These are phyloP conservation scores for Phialophora tarda DNA, from an alignment of 2,329 filamentous ascomycete genomes.

Conservation along the genomic window DNA sequence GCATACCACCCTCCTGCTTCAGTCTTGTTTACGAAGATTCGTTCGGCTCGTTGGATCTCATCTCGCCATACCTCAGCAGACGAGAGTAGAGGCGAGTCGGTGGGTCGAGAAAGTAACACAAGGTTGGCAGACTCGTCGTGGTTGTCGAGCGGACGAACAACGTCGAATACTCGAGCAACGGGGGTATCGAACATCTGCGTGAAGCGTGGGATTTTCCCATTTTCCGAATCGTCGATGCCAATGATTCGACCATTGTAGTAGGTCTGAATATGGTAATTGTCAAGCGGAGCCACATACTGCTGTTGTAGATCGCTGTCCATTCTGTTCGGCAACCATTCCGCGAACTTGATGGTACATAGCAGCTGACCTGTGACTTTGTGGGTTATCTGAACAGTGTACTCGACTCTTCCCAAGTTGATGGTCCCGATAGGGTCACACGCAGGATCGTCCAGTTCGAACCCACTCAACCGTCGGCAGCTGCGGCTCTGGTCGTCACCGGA, in stretches of 20 bases:
- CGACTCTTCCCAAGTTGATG: slow-evolving; percentile 80
- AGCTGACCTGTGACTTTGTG: slow-evolving; percentile 72
- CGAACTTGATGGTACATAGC: slow-evolving; percentile 88
- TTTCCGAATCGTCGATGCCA: slow-evolving; percentile 72
- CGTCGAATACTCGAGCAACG: slow-evolving; percentile 86
- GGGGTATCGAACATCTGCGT: slow-evolving; percentile 74
- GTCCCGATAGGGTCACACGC: slow-evolving; percentile 82
- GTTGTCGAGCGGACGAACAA: slow-evolving; percentile 74
- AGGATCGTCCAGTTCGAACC: slow-evolving; percentile 62
- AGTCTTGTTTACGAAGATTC: slow-evolving; percentile 86
- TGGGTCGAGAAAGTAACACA: slow-evolving; percentile 83
- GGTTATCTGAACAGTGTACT: slow-evolving; percentile 88
- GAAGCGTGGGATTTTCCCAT: slow-evolving; percentile 56
- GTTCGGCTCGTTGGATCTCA: slow-evolving; percentile 60
- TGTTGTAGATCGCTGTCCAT: slow-evolving; percentile 84
- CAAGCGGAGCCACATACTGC: slow-evolving; percentile 79
- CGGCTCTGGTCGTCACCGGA: slow-evolving; percentile 51
- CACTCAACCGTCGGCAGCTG: slow-evolving; percentile 74
- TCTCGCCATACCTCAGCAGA: slow-evolving; percentile 34
- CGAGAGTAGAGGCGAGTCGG: slow-evolving; percentile 59
- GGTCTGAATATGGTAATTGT: slow-evolving; percentile 87
- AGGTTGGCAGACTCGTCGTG: slow-evolving; percentile 70
- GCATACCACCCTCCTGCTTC: slow-evolving; percentile 91
- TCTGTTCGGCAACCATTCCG: slow-evolving; percentile 93
- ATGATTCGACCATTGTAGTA: slow-evolving; percentile 83